Percentiles rank a stretch among this genome's conserved stretches.
Conservation (phyloP, 108 stramenopile genomes). For the Cyclostephanos tholiformis region DNA sequence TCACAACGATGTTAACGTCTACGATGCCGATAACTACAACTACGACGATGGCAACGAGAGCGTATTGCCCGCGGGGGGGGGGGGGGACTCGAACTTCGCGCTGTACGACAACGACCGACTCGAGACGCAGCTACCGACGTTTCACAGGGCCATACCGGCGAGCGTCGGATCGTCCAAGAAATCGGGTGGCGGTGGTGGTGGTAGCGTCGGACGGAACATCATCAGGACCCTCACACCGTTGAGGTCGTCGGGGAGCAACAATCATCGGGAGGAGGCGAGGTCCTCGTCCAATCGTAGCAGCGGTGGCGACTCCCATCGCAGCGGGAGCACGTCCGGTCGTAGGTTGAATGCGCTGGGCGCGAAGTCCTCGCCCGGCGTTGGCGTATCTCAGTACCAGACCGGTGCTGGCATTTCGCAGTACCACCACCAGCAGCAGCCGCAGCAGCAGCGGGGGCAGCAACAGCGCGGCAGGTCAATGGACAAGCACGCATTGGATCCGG, state of each 20-base stretch:
- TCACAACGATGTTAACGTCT: neutral
- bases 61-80: neutral
- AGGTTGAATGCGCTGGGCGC: neutral
- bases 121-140: conserved; percentile 13
- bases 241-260: neutral
- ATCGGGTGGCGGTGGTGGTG: neutral
- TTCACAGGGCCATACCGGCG: conserved; percentile 6
- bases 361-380: neutral
- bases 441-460: neutral
- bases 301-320: neutral
- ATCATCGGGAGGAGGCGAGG: neutral
- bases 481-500: conserved; percentile 7
- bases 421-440: no score
- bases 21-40: neutral
- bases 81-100: neutral
- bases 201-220: neutral
- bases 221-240: conserved; percentile 2
- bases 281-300: neutral
- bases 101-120: conserved; percentile 15
- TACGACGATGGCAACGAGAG: neutral
- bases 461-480: neutral
- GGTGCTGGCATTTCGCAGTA: no score
- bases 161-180: neutral
- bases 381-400: no score
- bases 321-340: neutral